Evolutionary conservation across 2,329 filamentous ascomycete species (phyloP).

Genomic region (Cryphonectria japonica): DNA sequence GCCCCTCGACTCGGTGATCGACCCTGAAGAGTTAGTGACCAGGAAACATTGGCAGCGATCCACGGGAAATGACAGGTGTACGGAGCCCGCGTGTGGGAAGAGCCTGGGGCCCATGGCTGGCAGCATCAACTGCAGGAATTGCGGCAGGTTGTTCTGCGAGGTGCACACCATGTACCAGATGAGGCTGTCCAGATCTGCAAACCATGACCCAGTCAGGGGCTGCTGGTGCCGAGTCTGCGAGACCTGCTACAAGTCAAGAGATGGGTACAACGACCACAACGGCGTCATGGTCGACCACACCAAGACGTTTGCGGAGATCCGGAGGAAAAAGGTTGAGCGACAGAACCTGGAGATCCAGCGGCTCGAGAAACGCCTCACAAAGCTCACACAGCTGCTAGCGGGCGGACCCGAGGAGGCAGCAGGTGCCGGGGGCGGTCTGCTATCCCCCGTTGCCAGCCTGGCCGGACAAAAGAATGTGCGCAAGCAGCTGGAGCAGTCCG

Average conservation of each 20-base stretch:
- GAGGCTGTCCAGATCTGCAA: slow-evolving; percentile 88
- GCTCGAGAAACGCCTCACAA: slow-evolving; percentile 88
- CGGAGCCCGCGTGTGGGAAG: slow-evolving; percentile 84
- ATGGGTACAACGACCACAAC: slow-evolving; percentile 90
- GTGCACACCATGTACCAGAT: slow-evolving; percentile 99
- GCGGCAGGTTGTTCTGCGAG: slow-evolving; percentile 92
- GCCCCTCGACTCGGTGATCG: slow-evolving; percentile 51
- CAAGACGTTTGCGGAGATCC: slow-evolving; percentile 68
- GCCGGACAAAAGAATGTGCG: slow-evolving; percentile 74
- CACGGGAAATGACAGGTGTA: slow-evolving; percentile 76
- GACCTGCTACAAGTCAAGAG: slow-evolving; percentile 97
- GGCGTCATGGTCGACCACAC: slow-evolving; percentile 75
- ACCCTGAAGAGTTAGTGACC: slow-evolving; percentile 90
- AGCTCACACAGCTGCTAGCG: slow-evolving; percentile 82
- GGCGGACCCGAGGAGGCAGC: slow-evolving; percentile 70
- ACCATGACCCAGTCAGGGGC: slow-evolving; percentile 86
- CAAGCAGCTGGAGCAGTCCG: slow-evolving; percentile 83
- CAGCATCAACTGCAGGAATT: slow-evolving; percentile 90
- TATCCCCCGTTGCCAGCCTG: slow-evolving; percentile 65
- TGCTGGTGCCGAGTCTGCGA: slow-evolving; percentile 96
- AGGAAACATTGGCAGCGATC: slow-evolving; percentile 86
- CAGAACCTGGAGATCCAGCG: slow-evolving; percentile 86
- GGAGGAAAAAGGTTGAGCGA: slow-evolving; percentile 80
- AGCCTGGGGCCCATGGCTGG: slow-evolving; percentile 78
- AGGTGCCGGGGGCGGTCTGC: slow-evolving; percentile 50